phyloP scores from a whole-genome alignment of 208 protist genomes.

The Trypanosoma cruzi region DNA sequence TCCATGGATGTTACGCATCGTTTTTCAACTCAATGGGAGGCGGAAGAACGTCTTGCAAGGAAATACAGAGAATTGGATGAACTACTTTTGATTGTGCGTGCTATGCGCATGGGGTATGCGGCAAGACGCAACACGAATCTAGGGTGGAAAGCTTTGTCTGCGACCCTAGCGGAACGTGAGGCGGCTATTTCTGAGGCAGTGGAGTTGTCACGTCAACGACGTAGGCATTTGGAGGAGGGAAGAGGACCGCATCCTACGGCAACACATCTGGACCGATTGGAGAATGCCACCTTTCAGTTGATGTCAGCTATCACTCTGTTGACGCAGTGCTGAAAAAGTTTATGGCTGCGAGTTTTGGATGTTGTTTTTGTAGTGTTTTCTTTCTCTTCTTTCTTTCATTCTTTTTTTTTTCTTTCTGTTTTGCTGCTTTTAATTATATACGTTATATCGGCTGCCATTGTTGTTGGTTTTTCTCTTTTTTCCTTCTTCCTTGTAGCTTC shows the following conservation, averaged over 20 bases:
- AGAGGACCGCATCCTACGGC: no score
- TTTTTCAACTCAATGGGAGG: conserved; percentile 5
- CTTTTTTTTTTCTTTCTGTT: conserved; percentile 18
- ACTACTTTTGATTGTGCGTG: conserved; percentile 19
- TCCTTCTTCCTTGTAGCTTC: not conserved
- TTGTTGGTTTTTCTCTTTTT: not conserved
- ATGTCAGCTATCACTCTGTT: conserved; percentile 10
- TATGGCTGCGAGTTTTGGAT: no score
- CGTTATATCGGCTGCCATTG: no score
- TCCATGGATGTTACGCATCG: not conserved
- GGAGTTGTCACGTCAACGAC: conserved; percentile 20
- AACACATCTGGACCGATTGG: conserved; percentile 10
- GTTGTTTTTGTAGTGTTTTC: no score
- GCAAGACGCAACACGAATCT: not conserved
- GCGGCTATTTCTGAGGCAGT: conserved; percentile 22
- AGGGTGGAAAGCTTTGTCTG: not conserved
- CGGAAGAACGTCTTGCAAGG: conserved; percentile 23
- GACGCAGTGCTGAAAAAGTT: not conserved
- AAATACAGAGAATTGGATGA: conserved; percentile 31
- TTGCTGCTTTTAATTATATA: conserved; percentile 2
- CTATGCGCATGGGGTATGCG: conserved; percentile 17
- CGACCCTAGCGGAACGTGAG: conserved; percentile 23
- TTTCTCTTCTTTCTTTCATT: conserved; percentile 5
- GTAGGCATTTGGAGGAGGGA: not conserved
- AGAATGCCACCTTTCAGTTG: conserved; percentile 26